Evolutionary conservation across 1,139 yeast genomes (phyloP).

Genomic region (Blastobotrys indianensis): DNA sequence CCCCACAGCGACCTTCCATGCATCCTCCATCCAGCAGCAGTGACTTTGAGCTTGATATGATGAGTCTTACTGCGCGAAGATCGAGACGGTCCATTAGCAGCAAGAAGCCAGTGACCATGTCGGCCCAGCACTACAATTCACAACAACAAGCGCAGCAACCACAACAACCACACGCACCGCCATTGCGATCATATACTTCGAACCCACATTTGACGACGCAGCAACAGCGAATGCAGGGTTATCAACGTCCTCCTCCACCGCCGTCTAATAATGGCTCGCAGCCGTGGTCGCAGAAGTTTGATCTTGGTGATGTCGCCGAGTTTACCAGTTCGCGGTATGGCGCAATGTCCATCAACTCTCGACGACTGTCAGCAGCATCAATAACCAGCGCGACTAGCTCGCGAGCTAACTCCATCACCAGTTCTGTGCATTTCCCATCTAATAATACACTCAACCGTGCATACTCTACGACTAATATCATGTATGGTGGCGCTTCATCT

Average conservation of each 20-base stretch:
- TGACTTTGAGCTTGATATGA: constrained; percentile 26
- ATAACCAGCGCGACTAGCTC: constrained; percentile 13
- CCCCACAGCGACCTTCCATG: constrained; percentile 2
- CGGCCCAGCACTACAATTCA: background rate
- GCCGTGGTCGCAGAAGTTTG: constrained; percentile 29
- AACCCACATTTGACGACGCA: background rate
- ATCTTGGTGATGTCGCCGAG: constrained; percentile 27
- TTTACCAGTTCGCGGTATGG: constrained; percentile 22
- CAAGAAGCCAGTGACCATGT: background rate
- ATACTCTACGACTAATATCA: too few species aligned
- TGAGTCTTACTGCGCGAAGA: constrained; percentile 24
- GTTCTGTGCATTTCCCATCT: background rate
- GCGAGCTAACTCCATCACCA: constrained; percentile 16
- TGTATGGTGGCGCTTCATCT: too few species aligned
- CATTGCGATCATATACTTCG: background rate
- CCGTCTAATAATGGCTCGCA: background rate
- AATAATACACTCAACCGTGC: background rate
- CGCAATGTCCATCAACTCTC: constrained; percentile 14
- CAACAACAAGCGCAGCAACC: background rate
- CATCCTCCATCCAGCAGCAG: background rate
- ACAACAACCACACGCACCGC: background rate
- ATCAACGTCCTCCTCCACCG: constrained; percentile 1
- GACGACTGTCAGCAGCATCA: constrained; percentile 14
- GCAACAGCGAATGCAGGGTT: background rate
- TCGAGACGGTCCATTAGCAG: constrained; percentile 15